Evolutionary conservation across 495 filamentous ascomycete genomes (phyloP).

Genomic region (Echria macrotheca): DNA sequence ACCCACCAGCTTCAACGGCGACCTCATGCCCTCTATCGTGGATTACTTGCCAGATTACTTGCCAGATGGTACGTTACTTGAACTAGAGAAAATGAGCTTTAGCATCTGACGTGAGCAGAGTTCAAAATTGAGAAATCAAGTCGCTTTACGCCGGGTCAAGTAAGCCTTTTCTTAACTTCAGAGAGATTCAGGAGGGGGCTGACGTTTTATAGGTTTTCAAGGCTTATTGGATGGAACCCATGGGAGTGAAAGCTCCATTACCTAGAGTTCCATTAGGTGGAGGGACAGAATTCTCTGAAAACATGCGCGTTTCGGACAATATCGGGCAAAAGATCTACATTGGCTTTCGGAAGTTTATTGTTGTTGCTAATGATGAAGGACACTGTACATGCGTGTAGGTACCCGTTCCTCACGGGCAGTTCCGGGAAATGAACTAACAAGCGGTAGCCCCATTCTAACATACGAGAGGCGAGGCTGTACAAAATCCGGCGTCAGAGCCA

Average conservation of each 20-base stretch:
- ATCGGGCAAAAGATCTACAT: not conserved
- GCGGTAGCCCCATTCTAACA: not conserved
- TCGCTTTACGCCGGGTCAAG: not conserved
- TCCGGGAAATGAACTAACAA: not conserved
- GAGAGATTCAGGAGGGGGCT: not conserved
- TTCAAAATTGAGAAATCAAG: not conserved
- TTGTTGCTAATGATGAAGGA: not conserved
- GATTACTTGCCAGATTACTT: too few species aligned
- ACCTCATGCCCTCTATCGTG: too few species aligned
- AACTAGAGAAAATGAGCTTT: too few species aligned
- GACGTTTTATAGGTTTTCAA: not conserved
- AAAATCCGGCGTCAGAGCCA: not conserved
- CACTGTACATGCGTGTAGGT: conserved; percentile 1
- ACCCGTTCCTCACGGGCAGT: not conserved
- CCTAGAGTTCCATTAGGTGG: too few species aligned
- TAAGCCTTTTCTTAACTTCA: not conserved
- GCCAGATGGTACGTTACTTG: too few species aligned
- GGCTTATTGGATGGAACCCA: not conserved
- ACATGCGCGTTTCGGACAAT: too few species aligned
- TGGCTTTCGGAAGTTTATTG: not conserved
- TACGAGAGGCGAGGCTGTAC: not conserved
- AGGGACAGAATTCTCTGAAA: too few species aligned
- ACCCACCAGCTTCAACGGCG: too few species aligned
- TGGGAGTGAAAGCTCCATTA: too few species aligned
- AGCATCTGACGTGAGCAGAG: too few species aligned